Evolutionary conservation across 306 rosid species (phyloP).

Genomic region (Prosopis cineraria): DNA sequence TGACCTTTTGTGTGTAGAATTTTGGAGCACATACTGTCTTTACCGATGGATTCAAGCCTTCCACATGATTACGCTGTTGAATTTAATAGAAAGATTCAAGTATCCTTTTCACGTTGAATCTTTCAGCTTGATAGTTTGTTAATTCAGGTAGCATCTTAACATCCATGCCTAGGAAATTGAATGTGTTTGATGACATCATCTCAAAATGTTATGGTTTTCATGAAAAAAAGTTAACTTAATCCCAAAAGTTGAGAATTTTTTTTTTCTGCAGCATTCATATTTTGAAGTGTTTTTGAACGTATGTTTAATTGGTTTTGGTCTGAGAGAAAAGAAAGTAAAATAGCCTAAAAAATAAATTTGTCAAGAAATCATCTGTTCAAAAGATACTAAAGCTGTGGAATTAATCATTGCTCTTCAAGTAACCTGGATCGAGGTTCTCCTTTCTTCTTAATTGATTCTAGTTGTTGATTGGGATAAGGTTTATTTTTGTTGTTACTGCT

Average conservation of each 20-base stretch:
- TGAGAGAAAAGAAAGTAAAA: background rate
- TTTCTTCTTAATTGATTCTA: background rate
- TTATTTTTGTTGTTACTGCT: background rate
- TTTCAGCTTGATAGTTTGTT: background rate
- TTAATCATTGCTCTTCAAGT: background rate
- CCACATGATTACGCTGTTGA: slow-evolving; percentile 68
- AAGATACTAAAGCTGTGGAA: background rate
- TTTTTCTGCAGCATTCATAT: background rate
- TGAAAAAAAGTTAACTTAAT: background rate
- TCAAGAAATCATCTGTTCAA: background rate
- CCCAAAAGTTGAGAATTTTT: background rate
- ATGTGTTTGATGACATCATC: background rate
- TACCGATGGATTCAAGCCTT: slow-evolving; percentile 69
- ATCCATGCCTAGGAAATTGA: background rate
- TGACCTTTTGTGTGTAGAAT: slow-evolving; percentile 56
- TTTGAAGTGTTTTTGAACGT: background rate
- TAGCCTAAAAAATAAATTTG: background rate
- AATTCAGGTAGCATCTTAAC: background rate
- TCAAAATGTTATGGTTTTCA: background rate
- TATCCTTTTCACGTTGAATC: slow-evolving; percentile 60
- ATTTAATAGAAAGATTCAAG: slow-evolving; percentile 68
- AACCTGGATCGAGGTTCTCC: background rate
- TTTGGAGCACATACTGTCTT: slow-evolving; percentile 65
- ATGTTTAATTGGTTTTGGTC: background rate
- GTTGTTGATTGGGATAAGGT: background rate